Evolutionary conservation across 1,284 basidiomycete species (phyloP), one percentile per base, ranked within the genome.

Genomic region (Leccinum holopus): DNA sequence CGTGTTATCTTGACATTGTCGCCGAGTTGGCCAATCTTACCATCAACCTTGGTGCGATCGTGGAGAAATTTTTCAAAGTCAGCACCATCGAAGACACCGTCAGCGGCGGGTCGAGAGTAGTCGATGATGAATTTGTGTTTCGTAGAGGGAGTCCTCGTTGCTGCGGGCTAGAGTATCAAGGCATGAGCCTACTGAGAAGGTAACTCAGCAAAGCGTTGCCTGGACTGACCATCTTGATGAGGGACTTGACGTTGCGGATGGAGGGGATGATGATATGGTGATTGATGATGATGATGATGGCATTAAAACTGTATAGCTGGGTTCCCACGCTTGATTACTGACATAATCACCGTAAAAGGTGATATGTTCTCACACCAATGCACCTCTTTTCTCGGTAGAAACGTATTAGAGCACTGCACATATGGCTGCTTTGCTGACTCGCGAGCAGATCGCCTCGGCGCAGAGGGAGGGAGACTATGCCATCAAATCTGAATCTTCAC

Each of bases 71-170:
- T 94, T 80, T 94, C 92, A 79, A 94, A 96, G 71, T 90, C 90
- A 65, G 91, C 92, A 66, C 90, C 90, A 74, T 97, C 95, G 74
- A 97, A 95, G 76, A 97, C 92, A 73, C 88, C 88, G 78, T 97
- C 94, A 67, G 84, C 81, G 61, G 93, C 95, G 66, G 96, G 96
- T 74, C 92, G 92, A 59, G 93, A 92, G 85, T 93, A 97, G 87
- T 97, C 95, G 77, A 98, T 87, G 77, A 90, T 83, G 81, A 95
- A 97, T 81, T 94, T 97, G 85, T 95, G 91, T 81, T 91, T 92
- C 63, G 84, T 76, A 72, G 85, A 79, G 63, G 78, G 21, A 70
- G 84, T 76, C 81, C 94, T 95, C 80, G 84, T 81, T 73, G 88
- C 72, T 72, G 87, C 73, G 74, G 88, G 83, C 87, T 90, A 82